phyloP scores from a whole-genome alignment of 1,284 basidiomycete genomes.

The Ceratobasidium sp. region DNA sequence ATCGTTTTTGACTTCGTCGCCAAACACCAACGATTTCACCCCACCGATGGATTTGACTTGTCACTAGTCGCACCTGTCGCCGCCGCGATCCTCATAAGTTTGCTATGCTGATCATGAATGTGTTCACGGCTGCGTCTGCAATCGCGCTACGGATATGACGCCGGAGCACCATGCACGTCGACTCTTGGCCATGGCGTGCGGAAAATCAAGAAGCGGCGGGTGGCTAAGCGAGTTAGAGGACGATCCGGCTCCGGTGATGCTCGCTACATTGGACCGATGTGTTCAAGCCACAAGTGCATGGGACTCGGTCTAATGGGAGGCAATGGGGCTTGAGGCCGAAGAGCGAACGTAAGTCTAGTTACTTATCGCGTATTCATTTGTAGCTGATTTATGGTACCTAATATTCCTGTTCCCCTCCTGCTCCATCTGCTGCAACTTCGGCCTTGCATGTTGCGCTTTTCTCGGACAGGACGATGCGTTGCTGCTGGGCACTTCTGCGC shows the following conservation, averaged over 20 bases:
- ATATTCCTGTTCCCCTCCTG: conserved; percentile 59
- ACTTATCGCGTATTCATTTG: conserved; percentile 45
- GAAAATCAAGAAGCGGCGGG: conserved; percentile 30
- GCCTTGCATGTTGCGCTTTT: conserved; percentile 76
- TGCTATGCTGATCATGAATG: conserved; percentile 13
- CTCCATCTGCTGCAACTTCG: conserved; percentile 59
- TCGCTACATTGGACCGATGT: conserved; percentile 73
- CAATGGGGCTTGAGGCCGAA: conserved; percentile 73
- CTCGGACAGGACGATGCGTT: conserved; percentile 75
- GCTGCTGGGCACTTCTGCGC: conserved; percentile 64
- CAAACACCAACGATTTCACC: too few species aligned
- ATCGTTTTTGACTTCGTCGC: too few species aligned
- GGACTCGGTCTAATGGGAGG: conserved; percentile 78
- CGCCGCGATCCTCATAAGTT: conserved; percentile 28
- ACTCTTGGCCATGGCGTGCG: conserved; percentile 26
- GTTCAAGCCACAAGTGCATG: conserved; percentile 74
- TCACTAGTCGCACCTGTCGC: too few species aligned
- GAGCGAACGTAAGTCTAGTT: conserved; percentile 67
- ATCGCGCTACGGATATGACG: conserved; percentile 32
- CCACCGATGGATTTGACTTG: too few species aligned
- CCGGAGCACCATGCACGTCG: conserved; percentile 34
- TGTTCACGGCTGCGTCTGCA: conserved; percentile 23
- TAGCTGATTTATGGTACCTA: conserved; percentile 13
- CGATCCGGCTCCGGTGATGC: conserved; percentile 55
- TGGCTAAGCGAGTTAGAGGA: conserved; percentile 42